Percentiles rank a stretch among this genome's conserved stretches.
Conservation (phyloP, 768 basidiomycete genomes). For the Lepiota brunneoincarnata region DNA sequence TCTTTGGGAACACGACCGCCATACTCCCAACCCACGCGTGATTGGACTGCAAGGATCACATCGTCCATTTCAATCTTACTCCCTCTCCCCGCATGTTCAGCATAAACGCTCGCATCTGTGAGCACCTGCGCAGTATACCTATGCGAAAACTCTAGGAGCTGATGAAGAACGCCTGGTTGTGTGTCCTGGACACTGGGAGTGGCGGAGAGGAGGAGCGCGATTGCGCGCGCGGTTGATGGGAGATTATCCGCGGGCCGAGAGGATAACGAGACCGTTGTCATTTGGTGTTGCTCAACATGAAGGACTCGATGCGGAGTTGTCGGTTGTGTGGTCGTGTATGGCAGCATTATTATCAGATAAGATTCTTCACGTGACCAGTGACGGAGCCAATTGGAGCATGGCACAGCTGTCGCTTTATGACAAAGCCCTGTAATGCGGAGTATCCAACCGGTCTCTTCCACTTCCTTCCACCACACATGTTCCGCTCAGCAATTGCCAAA, state of each 20-base stretch:
- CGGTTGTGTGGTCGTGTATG: conserved; percentile 5
- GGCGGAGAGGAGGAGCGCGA: conserved; percentile 79
- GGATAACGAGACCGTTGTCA: conserved; percentile 8
- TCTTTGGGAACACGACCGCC: conserved; percentile 88
- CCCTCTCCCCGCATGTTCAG: conserved; percentile 77
- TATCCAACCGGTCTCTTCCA: conserved; percentile 10
- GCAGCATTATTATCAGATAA: conserved; percentile 5
- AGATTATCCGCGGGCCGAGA: conserved; percentile 60
- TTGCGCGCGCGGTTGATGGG: conserved; percentile 82
- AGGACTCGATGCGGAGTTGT: background rate
- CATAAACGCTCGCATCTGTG: conserved; percentile 83
- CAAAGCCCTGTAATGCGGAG: background rate
- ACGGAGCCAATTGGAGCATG: conserved; percentile 12
- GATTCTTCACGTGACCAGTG: background rate
- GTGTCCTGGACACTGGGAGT: conserved; percentile 84
- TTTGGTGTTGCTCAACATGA: no score
- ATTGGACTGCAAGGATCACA: conserved; percentile 77
- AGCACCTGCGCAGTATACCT: conserved; percentile 81
- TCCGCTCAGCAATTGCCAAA: conserved; percentile 59
- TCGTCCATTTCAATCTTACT: conserved; percentile 86
- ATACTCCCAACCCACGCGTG: conserved; percentile 90
- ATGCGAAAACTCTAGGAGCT: conserved; percentile 84
- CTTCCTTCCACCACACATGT: conserved; percentile 52
- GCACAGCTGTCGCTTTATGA: background rate
- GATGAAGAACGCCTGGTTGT: conserved; percentile 83